phyloP scores from a whole-genome alignment of 768 basidiomycete genomes.

The Coprinopsis cinerea region DNA sequence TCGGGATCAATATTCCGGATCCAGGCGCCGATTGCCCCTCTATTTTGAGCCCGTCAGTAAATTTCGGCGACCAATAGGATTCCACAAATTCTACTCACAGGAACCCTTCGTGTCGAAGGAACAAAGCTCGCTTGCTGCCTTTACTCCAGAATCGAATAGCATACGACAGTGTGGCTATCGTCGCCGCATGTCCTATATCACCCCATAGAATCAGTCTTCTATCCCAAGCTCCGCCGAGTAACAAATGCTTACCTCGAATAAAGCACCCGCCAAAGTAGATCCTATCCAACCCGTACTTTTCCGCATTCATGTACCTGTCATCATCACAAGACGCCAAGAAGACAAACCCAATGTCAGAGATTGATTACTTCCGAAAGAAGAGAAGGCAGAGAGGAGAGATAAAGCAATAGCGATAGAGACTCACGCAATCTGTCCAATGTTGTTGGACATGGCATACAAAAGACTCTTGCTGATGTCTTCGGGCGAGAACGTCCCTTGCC shows the following conservation, averaged over 20 bases:
- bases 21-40: slow-evolving; percentile 96
- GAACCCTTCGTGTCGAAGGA: slow-evolving; percentile 97
- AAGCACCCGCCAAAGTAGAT: slow-evolving; percentile 99
- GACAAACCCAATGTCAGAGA: no score
- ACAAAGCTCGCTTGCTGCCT: slow-evolving; percentile 92
- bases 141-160: slow-evolving; percentile 99
- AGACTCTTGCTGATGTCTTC: slow-evolving; percentile 95
- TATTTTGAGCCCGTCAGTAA: slow-evolving; percentile 22
- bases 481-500: slow-evolving; percentile 73
- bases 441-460: slow-evolving; percentile 95
- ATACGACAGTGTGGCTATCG: slow-evolving; percentile 95
- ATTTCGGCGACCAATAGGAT: slow-evolving; percentile 5
- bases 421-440: slow-evolving; percentile 99
- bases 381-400: background rate
- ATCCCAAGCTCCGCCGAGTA: slow-evolving; percentile 16
- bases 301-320: slow-evolving; percentile 98
- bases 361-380: no score
- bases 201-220: background rate
- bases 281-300: slow-evolving; percentile 92
- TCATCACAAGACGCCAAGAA: no score
- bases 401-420: slow-evolving; percentile 27
- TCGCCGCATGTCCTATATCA: slow-evolving; percentile 83
- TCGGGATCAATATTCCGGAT: slow-evolving; percentile 84
- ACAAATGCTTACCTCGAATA: slow-evolving; percentile 67
- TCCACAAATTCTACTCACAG: slow-evolving; percentile 50